These are phyloP conservation scores for Recurvomyces mirabilis DNA, from an alignment of 495 filamentous ascomycete genomes.

Conservation along the genomic window DNA sequence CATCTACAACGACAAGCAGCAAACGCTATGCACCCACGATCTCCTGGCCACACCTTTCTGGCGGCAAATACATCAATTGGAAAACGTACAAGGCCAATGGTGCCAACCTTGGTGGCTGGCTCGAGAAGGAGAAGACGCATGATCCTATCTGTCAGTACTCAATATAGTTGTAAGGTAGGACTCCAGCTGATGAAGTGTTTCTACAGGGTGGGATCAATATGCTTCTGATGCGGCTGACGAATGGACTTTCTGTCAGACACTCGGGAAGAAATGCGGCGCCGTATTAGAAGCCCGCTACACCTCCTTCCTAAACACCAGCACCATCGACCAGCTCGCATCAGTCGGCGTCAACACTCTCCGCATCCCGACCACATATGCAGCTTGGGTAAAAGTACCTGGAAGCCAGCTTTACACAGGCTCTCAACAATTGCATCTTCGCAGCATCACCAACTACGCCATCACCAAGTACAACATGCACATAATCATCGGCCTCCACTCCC, in stretches of 20 bases:
- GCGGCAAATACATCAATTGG: slow-evolving; percentile 7
- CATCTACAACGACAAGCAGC: too few species aligned
- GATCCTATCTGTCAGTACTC: slow-evolving; percentile 1
- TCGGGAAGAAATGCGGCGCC: neutral
- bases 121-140: slow-evolving; percentile 4
- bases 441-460: slow-evolving; percentile 9
- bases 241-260: neutral
- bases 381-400: slow-evolving; percentile 9
- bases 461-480: slow-evolving; percentile 9
- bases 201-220: too few species aligned
- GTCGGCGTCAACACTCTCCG: slow-evolving; percentile 6
- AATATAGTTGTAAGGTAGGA: too few species aligned
- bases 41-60: too few species aligned
- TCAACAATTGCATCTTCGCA: neutral
- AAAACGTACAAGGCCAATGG: slow-evolving; percentile 6
- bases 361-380: slow-evolving; percentile 5
- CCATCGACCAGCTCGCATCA: slow-evolving; percentile 1
- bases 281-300: slow-evolving; percentile 2
- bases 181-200: too few species aligned
- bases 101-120: slow-evolving; percentile 10
- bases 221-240: too few species aligned
- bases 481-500: slow-evolving; percentile 7
- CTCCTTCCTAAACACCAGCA: neutral
- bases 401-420: slow-evolving; percentile 4
- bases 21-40: too few species aligned